Base-by-base conservation (phyloP, 768 basidiomycete species). In the Suillus plorans region DNA sequence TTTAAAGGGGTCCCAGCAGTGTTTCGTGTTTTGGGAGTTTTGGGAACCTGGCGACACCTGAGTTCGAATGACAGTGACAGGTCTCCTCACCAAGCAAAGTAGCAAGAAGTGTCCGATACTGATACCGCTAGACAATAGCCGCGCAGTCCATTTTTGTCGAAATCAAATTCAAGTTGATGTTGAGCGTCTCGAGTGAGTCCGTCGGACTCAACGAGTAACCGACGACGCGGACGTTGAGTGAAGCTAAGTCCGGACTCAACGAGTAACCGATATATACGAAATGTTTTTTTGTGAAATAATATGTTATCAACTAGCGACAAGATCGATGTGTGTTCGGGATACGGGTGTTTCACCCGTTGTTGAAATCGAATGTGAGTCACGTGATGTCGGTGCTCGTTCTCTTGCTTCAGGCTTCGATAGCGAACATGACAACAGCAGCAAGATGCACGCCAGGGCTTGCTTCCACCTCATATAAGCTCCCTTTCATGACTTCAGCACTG, bases 401-500 rank as follows among this genome's bases (percentile, higher is more conserved):
- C 41, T 61, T 7, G 31, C 7, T 61, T 22, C n/a, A 22, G 8
- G 18, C 18, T 28, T 28, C 41, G 25, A 37, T 18, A 12, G 8
- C 16, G 53, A 58, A n/a, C 31, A 49, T 60, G 61, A n/a, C 25
- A 28, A 34, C 25, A 50, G 49, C 52, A 55, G 53, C 31, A 34
- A 34, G 31, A 6, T 36, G 28, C 53, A 22, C 22, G 10, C 31
- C 34, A 36, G 61, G 45, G 22, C 31, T 62, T 62, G 55, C 55
- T 22, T 62, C 53, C 22, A 62, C 56, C 5, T 55, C 61, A 14
- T 52, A 61, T 20, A 61, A 59, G 20, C 31, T 31, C 36, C 34
- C 37, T 22, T 50, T 25, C 37, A 14, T 25, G 12, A 14, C 55
- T 36, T 58, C 53, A n/a, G 6, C 39, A 31, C 20, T 42, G 41